Base-by-base conservation (phyloP, 1,284 basidiomycete genomes). In the Apiotrichum sp. region DNA sequence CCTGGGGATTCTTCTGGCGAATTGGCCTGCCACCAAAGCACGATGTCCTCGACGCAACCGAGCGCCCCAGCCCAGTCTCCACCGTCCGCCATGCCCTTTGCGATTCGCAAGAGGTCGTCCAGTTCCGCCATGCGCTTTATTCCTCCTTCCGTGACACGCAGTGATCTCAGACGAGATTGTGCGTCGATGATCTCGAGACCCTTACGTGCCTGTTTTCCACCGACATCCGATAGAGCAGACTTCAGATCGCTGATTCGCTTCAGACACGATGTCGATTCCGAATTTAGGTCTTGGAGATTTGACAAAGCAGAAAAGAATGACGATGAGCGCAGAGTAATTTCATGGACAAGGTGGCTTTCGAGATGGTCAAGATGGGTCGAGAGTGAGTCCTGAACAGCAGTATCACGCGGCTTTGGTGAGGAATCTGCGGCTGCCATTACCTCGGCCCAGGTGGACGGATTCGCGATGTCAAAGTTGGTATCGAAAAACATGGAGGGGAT, bases 221-320 rank as follows among this genome's bases (percentile, higher is more conserved):
- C 89, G 3, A 97, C 86, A 33, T 87, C 83, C 39, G 80, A 80
- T 7, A 98, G 80, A 58, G 89, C 82, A 0, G 74, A 71, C 36
- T 88, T 86, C 9, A 98, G 81, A 33, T 83, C 79, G 4, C 81
- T 79, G 59, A 98, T 90, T 53, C 88, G 85, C 31, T 79, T 75
- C 4, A 98, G 79, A 66, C 93, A 95, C 34, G 86, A 83, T 38
- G 86, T 82, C 0, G 91, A 93, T 71, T 97, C 91, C 5, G 87
- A 84, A 67, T 92, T 89, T 5, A 98, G 82, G 62, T 92, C 87
- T 68, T 97, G 89, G 10, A 98, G 80, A 71, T 98, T 98, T 8
- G 90, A 85, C 29, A 99, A 83, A 1, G 95, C 96, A 1, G 93
- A 88, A 70, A 98, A 99, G 82, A 99, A 98, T 3, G 91, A 92